Evolutionary conservation across 805 yeast species (phyloP).

Genomic region (Candida tammaniensis): DNA sequence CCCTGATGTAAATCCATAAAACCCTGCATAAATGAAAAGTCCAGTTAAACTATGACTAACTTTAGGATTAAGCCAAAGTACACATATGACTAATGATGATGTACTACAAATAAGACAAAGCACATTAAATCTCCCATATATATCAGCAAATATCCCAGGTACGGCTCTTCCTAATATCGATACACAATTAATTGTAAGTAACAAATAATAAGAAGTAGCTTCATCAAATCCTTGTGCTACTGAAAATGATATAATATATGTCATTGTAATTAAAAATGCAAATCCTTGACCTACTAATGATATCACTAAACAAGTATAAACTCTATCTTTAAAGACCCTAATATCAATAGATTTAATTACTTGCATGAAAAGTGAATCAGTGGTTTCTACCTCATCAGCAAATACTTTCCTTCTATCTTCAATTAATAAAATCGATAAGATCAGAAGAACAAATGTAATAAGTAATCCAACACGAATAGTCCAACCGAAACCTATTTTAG

Average conservation of each 20-base stretch:
- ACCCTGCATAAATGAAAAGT: slow-evolving; percentile 22
- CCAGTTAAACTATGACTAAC: slow-evolving; percentile 23
- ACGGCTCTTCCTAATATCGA: slow-evolving; percentile 27
- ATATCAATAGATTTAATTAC: slow-evolving; percentile 22
- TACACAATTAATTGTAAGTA: slow-evolving; percentile 22
- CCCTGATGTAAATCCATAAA: slow-evolving; percentile 29
- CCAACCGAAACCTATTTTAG: slow-evolving; percentile 31
- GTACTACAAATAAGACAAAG: slow-evolving; percentile 16
- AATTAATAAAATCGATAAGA: slow-evolving; percentile 16
- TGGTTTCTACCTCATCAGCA: slow-evolving; percentile 4
- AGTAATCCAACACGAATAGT: slow-evolving; percentile 24
- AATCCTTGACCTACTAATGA: slow-evolving; percentile 28
- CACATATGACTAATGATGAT: slow-evolving; percentile 18
- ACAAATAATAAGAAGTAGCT: slow-evolving; percentile 18
- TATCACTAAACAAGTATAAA: slow-evolving; percentile 21
- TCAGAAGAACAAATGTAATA: slow-evolving; percentile 17
- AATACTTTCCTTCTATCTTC: slow-evolving; percentile 19
- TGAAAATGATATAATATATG: slow-evolving; percentile 24
- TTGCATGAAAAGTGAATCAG: slow-evolving; percentile 10
- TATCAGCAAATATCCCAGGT: slow-evolving; percentile 25
- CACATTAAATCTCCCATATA: slow-evolving; percentile 23
- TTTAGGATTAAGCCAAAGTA: slow-evolving; percentile 23
- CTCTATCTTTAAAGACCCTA: slow-evolving; percentile 22
- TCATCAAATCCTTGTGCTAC: slow-evolving; percentile 21
- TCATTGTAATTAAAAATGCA: slow-evolving; percentile 23